Percentiles rank a stretch among this genome's conserved stretches.
Evolutionary conservation across 2,329 filamentous ascomycete species (phyloP).

Genomic region (Alternaria longipes): DNA sequence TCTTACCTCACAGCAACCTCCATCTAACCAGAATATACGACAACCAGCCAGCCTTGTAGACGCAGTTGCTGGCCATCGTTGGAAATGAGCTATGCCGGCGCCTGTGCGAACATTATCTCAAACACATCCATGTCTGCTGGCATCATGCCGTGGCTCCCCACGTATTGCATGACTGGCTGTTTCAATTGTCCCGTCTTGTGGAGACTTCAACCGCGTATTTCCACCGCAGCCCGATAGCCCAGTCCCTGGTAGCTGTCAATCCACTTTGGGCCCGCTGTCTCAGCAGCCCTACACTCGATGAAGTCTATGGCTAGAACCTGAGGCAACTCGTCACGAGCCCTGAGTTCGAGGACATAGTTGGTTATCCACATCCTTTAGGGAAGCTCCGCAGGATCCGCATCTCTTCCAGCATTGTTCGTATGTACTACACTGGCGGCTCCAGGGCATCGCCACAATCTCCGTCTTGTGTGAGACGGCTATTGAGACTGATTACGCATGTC

Average conservation of each 20-base stretch:
- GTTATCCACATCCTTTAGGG: background rate
- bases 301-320: background rate
- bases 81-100: background rate
- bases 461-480: conserved; percentile 8
- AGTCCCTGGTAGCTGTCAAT: conserved; percentile 19
- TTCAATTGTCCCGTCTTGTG: conserved; percentile 4
- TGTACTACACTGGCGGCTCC: conserved; percentile 17
- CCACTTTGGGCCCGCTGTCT: conserved; percentile 13
- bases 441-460: conserved; percentile 21
- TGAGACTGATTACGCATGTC: conserved; percentile 5
- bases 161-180: conserved; percentile 8
- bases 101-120: conserved; percentile 1
- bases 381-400: no score
- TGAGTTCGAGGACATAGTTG: background rate
- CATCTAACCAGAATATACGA: background rate
- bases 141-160: conserved; percentile 13
- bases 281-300: conserved; percentile 3
- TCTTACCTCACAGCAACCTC: background rate
- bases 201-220: conserved; percentile 3
- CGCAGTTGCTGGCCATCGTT: background rate
- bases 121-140: conserved; percentile 5
- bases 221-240: conserved; percentile 13
- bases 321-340: conserved; percentile 6
- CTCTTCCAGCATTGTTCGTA: conserved; percentile 1
- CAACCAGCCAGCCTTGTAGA: background rate